phyloP scores from a whole-genome alignment of 129 eudicot species.

The Artemisia argyi region DNA sequence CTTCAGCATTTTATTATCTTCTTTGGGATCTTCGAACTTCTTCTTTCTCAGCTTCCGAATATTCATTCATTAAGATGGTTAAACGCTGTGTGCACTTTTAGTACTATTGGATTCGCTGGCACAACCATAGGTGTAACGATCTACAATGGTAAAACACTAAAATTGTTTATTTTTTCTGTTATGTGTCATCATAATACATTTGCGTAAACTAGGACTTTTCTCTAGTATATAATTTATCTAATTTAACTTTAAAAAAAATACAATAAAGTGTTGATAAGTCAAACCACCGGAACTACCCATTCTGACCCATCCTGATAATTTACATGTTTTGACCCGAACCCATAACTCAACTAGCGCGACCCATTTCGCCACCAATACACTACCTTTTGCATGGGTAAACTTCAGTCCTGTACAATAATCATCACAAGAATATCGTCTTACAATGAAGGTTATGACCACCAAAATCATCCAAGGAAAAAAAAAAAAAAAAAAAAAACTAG shows the following conservation, averaged over 20 bases:
- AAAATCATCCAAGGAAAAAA: not conserved
- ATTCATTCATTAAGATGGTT: constrained; percentile 56
- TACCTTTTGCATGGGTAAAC: not conserved
- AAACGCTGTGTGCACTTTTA: constrained; percentile 47
- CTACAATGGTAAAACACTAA: constrained; percentile 38
- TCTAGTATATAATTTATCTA: not conserved
- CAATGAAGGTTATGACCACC: constrained; percentile 3
- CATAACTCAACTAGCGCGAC: not conserved
- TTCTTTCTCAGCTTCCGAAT: constrained; percentile 54
- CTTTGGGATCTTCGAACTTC: constrained; percentile 52
- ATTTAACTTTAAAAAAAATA: not conserved
- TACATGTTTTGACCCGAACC: not conserved
- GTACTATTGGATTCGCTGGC: constrained; percentile 51
- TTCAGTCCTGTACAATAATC: not conserved
- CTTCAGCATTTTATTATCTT: constrained; percentile 50
- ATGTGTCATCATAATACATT: too few species aligned
- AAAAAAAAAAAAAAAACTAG: not conserved
- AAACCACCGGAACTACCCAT: not conserved
- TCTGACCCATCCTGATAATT: not conserved
- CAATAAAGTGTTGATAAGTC: not conserved
- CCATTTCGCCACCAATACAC: not conserved
- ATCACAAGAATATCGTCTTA: not conserved
- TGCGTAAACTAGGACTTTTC: too few species aligned
- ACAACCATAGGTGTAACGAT: constrained; percentile 54
- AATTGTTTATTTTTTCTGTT: not conserved